Base-by-base conservation (phyloP, 2,329 filamentous ascomycete genomes). In the Thielaviopsis musarum region DNA sequence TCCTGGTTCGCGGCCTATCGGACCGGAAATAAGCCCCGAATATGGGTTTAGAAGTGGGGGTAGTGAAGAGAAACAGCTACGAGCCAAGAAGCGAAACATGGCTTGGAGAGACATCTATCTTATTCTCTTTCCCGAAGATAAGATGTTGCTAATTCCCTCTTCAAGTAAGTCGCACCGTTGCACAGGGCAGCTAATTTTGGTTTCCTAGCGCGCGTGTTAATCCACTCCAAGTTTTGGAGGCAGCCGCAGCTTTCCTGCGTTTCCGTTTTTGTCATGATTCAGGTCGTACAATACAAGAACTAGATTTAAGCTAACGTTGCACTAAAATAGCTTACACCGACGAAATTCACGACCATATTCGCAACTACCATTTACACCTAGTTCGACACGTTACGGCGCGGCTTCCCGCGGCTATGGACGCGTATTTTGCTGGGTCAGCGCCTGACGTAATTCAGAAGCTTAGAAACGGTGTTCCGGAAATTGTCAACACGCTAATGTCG, bases 31-130 rank as follows among this genome's bases (percentile, higher is more conserved):
- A 21, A 57, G 57, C 38, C 38, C 17, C 24, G 56, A 61, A 22
- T 55, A 56, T 34, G 60, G 60, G 13, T 61, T 61, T 53, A 57
- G 57, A n/a, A 38, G 52, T 7, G 49, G 38, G 17, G 17, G 38
- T 13, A 10, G 24, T 12, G 52, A 56, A 22, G 60, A 61, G 54
- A 52, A 56, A 24, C 24, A 45, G 17, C 54, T 61, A 9, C 60
- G 60, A 19, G 57, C 60, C 7, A 61, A 61, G 48, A 59, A 59
- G 28, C 52, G 60, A 28, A 52, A 56, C 12, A 61, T 59, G 57
- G 53, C 56, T 21, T 61, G 60, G 60, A 17, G 41, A 54, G 60
- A 61, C 21, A 52, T 61, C 24, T 61, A 61, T 30, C 38, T 24
- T n/a, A 59, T 59, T 24, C 49, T 61, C 7, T 61, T 61, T 45